Percentiles rank a stretch among this genome's conserved stretches.
phyloP scores from a whole-genome alignment of 2,329 filamentous ascomycete genomes.

The Epichloe sylvatica region DNA sequence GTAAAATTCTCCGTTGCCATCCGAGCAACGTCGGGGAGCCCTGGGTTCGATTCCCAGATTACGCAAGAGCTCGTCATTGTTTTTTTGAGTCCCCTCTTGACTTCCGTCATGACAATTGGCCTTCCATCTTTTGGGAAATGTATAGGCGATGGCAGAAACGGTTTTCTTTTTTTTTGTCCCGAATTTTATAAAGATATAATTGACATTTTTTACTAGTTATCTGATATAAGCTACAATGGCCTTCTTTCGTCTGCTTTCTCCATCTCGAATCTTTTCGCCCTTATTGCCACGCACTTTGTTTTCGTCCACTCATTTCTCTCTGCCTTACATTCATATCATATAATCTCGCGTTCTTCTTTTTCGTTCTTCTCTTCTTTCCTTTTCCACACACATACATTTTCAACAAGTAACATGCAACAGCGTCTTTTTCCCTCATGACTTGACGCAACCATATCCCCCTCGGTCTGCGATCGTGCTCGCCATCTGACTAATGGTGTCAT shows the following conservation, averaged over 20 bases:
- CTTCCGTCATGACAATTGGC: too few relatives aligned
- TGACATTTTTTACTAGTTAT: too few relatives aligned
- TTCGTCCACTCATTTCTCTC: not conserved
- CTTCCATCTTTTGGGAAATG: rapidly evolving
- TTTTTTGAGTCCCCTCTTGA: rapidly evolving
- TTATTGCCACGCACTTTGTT: too few relatives aligned
- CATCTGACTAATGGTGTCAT: conserved; percentile 26
- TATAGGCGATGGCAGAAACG: too few relatives aligned
- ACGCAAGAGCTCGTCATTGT: conserved; percentile 7
- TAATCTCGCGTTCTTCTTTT: not conserved
- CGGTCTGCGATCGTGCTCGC: conserved; percentile 21
- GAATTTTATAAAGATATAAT: too few relatives aligned
- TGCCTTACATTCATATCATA: not conserved
- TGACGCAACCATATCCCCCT: conserved; percentile 15
- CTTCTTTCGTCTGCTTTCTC: too few relatives aligned
- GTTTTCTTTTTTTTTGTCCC: too few relatives aligned
- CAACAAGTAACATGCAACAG: not conserved
- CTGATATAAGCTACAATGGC: too few relatives aligned
- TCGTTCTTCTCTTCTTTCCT: not conserved
- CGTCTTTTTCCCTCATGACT: not conserved
- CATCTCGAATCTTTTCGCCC: too few relatives aligned
- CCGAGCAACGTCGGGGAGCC: conserved; percentile 18
- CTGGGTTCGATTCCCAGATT: conserved; percentile 22
- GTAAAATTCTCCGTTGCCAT: conserved; percentile 21
- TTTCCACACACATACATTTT: not conserved